A percentile compares a stretch with the other conserved stretches of the same genome.
Conservation (phyloP, 1,139 yeast species). For the Blastobotrys persicus region DNA sequence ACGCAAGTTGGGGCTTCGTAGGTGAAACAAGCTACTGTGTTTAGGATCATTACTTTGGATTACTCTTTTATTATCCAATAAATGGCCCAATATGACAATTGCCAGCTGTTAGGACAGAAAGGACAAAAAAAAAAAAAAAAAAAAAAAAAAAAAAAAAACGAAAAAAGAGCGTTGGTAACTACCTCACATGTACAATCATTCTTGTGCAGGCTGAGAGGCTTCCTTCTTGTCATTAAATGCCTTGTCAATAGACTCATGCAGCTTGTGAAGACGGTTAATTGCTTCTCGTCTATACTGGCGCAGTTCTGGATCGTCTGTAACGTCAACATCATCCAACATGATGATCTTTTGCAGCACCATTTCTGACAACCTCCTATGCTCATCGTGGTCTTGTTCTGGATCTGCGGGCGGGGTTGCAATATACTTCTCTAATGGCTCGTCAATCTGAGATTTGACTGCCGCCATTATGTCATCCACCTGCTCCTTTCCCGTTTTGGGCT, state of each 20-base stretch:
- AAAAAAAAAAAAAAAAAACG: too few relatives aligned
- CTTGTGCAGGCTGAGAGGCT: background rate
- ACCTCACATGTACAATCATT: background rate
- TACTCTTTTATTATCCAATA: too few relatives aligned
- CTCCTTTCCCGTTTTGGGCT: constrained; percentile 32
- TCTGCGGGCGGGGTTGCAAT: constrained; percentile 24
- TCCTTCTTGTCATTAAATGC: constrained; percentile 22
- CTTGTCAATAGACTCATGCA: constrained; percentile 36
- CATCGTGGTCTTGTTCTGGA: constrained; percentile 23
- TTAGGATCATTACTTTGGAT: too few relatives aligned
- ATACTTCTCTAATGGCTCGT: constrained; percentile 34
- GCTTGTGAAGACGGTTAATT: constrained; percentile 38
- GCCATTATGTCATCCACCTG: constrained; percentile 33
- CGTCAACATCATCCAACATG: constrained; percentile 41
- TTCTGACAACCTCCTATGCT: constrained; percentile 40
- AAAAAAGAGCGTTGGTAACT: background rate
- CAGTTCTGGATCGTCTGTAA: constrained; percentile 36
- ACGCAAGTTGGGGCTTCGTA: too few relatives aligned
- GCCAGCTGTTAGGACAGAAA: too few relatives aligned
- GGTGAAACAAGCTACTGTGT: too few relatives aligned
- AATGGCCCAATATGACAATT: too few relatives aligned
- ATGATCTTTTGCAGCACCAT: constrained; percentile 41
- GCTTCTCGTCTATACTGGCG: constrained; percentile 39
- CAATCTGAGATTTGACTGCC: constrained; percentile 32
- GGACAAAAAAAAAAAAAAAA: too few relatives aligned